Evolutionary conservation across 306 rosid genomes (phyloP).

Genomic region (Pyrus betulifolia): DNA sequence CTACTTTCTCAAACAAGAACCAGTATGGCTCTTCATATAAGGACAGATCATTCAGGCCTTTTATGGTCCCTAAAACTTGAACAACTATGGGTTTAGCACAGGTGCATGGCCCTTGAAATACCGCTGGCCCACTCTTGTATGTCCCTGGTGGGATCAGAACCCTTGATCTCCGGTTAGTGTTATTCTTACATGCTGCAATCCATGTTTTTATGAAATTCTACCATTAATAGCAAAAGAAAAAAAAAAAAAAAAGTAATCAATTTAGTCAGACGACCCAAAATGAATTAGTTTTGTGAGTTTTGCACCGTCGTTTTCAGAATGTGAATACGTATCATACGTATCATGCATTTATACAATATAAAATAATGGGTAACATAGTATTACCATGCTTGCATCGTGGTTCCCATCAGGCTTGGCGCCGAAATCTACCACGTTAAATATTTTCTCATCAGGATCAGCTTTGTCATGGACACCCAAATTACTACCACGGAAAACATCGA

Average conservation of each 20-base stretch:
- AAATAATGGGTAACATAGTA: neutral
- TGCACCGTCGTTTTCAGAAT: neutral
- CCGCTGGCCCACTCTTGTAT: constrained; percentile 35
- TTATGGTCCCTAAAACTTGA: constrained; percentile 43
- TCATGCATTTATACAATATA: too few species aligned
- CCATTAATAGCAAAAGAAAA: neutral
- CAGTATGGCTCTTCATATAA: constrained; percentile 31
- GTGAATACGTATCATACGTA: too few species aligned
- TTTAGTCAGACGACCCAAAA: neutral
- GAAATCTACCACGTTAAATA: constrained; percentile 32
- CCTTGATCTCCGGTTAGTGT: constrained; percentile 24
- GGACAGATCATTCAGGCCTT: constrained; percentile 45
- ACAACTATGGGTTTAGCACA: constrained; percentile 34
- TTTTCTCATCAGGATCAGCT: constrained; percentile 8
- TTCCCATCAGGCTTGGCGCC: constrained; percentile 52
- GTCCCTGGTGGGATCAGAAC: constrained; percentile 47
- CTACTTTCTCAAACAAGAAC: constrained; percentile 43
- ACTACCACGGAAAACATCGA: too few species aligned
- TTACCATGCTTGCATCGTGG: constrained; percentile 21
- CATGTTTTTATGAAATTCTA: constrained; percentile 66
- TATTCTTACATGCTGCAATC: constrained; percentile 41
- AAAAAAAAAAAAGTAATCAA: neutral
- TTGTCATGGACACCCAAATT: constrained; percentile 10
- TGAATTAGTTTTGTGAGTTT: neutral
- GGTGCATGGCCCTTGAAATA: constrained; percentile 62